Conservation (phyloP, 352 stramenopile genomes). For the Globisporangium mamillatum region DNA sequence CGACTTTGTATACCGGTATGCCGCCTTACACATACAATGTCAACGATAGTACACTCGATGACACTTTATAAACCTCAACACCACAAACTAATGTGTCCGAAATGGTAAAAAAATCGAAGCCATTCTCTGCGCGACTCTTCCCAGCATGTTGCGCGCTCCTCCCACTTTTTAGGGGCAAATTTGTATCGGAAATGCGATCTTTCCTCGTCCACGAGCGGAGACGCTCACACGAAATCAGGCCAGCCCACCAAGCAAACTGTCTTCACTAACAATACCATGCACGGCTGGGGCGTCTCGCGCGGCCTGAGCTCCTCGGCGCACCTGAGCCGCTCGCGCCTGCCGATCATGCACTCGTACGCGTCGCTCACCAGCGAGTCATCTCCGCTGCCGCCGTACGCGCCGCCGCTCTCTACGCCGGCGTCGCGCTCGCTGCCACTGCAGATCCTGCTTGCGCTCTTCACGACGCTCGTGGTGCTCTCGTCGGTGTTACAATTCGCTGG, state of each 20-base stretch:
- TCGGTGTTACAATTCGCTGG: conserved; percentile 28
- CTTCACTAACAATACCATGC: conserved; percentile 4
- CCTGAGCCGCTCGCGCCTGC: conserved; percentile 18
- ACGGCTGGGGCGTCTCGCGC: conserved; percentile 20
- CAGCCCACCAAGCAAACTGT: background rate
- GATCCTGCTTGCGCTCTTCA: conserved; percentile 34
- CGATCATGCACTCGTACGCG: conserved; percentile 22
- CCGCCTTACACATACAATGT: background rate
- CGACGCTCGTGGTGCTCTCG: conserved; percentile 25
- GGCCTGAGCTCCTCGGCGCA: conserved; percentile 14
- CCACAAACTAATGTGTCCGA: background rate
- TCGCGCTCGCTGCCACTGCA: conserved; percentile 29
- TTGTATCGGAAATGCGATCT: too few species aligned
- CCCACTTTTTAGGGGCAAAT: background rate
- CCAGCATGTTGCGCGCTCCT: background rate
- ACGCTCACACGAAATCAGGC: too few species aligned
- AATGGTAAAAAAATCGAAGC: background rate
- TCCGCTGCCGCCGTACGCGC: conserved; percentile 16
- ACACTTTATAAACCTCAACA: background rate
- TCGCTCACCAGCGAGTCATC: conserved; percentile 14
- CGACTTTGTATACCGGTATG: background rate
- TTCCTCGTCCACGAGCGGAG: too few species aligned
- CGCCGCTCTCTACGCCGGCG: conserved; percentile 24
- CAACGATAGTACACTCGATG: background rate
- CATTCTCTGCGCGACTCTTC: background rate